Evolutionary conservation across 345 rosid species (phyloP), one percentile per base, ranked within the genome.

Genomic region (Trapa bicornis): DNA sequence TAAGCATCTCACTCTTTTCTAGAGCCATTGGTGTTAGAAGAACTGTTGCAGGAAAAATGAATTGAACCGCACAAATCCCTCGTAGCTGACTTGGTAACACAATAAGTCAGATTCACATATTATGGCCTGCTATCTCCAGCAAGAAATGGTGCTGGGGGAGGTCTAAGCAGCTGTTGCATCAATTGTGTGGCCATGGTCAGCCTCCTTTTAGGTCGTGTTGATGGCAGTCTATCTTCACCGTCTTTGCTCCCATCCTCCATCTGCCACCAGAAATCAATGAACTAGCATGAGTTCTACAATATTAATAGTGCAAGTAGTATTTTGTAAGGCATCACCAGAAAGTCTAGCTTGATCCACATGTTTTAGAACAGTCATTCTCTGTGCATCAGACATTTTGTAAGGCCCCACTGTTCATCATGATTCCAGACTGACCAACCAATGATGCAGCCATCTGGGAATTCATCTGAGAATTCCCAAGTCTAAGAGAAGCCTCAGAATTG

Each of bases 131-230:
- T 85, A 74, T 78, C 80, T 66, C 79, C 77, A 73, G 78, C 73
- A 63, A 92, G 78, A 69, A 87, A 78, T 56, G 73, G 71, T 22
- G 83, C 82, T n/a, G 80, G 75, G 70, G 96, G 85, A 38, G 89
- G 81, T 53, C 48, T 45, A 74, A 85, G 77, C 47, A 89, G 70
- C 60, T 84, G 86, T 83, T 94, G 99, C 84, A 86, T 83, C 69
- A 94, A 89, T 69, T 89, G 96, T 36, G 87, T 78, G 29, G 97
- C 83, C 81, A 85, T 68, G 69, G 86, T 70, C 68, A 87, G 83
- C 79, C 97, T 89, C 85, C 86, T 86, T 85, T 80, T 94, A 64
- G 91, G 78, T 77, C 85, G 84, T 67, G 43, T 4, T 41, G 73
- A 33, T 6, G 80, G 81, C 43, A 62, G 69, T 42, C 76, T 77